phyloP scores from a whole-genome alignment of 225 moss, liverwort and hornwort species.

The Asterella californica region DNA sequence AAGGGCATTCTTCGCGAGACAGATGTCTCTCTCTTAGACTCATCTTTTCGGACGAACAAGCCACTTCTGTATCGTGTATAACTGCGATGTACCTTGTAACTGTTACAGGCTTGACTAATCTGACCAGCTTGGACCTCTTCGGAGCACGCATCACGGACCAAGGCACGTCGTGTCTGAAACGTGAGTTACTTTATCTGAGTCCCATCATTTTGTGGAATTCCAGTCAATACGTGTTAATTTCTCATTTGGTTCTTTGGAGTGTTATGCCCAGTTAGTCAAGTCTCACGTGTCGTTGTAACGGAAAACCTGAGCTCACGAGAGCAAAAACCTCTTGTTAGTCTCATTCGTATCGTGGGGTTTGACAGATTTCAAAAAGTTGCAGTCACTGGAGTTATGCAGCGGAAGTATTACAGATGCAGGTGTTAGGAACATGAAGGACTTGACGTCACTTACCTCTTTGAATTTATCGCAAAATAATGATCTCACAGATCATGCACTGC shows the following conservation, averaged over 20 bases:
- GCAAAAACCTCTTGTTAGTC: background rate
- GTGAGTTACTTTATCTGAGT: slow-evolving; percentile 38
- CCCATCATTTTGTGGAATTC: background rate
- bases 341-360: background rate
- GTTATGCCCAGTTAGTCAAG: background rate
- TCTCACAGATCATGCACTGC: slow-evolving; percentile 81
- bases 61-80: background rate
- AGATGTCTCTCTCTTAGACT: background rate
- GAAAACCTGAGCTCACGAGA: background rate
- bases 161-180: slow-evolving; percentile 65
- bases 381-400: slow-evolving; percentile 81
- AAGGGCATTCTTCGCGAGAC: background rate
- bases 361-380: slow-evolving; percentile 83
- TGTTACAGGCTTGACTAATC: slow-evolving; percentile 65
- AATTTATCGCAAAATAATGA: slow-evolving; percentile 82
- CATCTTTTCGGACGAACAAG: background rate
- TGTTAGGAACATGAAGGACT: slow-evolving; percentile 73
- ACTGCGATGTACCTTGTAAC: background rate
- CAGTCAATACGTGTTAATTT: too few species aligned
- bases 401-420: slow-evolving; percentile 86
- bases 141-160: slow-evolving; percentile 84
- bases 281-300: background rate
- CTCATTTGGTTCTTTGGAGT: background rate
- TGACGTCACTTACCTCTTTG: slow-evolving; percentile 73
- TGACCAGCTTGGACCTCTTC: slow-evolving; percentile 81